Conservation (phyloP, 768 basidiomycete species). For the Boletus edulis region DNA sequence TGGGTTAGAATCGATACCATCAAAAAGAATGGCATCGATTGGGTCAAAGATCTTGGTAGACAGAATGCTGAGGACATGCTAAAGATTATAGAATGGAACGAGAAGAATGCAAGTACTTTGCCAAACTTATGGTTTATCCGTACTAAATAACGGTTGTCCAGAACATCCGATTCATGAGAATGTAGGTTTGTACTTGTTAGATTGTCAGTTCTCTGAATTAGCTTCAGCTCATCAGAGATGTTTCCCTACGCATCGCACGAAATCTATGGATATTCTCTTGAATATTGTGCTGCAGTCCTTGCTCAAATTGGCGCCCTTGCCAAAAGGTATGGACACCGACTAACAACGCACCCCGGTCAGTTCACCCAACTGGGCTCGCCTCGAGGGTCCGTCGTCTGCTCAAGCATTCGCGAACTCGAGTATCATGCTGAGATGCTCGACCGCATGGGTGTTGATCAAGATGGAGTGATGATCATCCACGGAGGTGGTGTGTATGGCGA, state of each 20-base stretch:
- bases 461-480: conserved; percentile 88
- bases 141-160: conserved; percentile 17
- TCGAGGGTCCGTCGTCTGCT: conserved; percentile 66
- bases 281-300: conserved; percentile 61
- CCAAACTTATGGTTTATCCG: neutral
- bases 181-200: conserved; percentile 30
- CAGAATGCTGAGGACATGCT: conserved; percentile 73
- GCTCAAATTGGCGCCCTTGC: conserved; percentile 63
- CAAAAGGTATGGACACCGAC: conserved; percentile 66
- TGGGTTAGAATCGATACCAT: conserved; percentile 65
- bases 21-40: conserved; percentile 75
- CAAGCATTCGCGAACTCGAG: conserved; percentile 74
- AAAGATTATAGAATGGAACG: conserved; percentile 88
- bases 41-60: conserved; percentile 76
- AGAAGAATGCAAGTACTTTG: conserved; percentile 56
- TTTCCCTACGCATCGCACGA: conserved; percentile 90
- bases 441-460: conserved; percentile 75
- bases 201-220: neutral
- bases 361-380: conserved; percentile 83
- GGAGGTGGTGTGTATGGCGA: conserved; percentile 85
- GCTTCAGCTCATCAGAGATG: conserved; percentile 73
- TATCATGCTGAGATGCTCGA: conserved; percentile 92
- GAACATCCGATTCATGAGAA: conserved; percentile 81
- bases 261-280: conserved; percentile 76
- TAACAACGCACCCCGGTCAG: conserved; percentile 90